Conservation (phyloP, 116 monocot genomes). For the Thalassia testudinum region DNA sequence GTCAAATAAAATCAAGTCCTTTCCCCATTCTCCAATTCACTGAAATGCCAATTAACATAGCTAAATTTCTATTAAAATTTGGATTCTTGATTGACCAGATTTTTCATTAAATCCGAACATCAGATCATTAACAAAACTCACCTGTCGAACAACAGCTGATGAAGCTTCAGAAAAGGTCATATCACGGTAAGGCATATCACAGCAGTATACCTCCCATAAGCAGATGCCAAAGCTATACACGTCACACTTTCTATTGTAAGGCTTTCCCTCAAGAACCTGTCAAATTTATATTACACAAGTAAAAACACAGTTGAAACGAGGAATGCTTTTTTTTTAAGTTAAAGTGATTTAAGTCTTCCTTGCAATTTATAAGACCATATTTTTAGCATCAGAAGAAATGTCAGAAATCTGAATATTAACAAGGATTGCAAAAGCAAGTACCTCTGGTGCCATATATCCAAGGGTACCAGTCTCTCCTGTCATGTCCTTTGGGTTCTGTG, state of each 20-base stretch:
- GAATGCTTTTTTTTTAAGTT: background rate
- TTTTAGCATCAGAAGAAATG: background rate
- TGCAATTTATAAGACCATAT: too few species aligned
- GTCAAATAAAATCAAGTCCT: too few species aligned
- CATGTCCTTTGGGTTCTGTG: slow-evolving; percentile 88
- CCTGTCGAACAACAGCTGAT: slow-evolving; percentile 76
- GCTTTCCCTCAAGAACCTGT: slow-evolving; percentile 83
- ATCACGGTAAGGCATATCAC: slow-evolving; percentile 84
- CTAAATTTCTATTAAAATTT: too few species aligned
- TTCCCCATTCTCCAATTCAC: too few species aligned
- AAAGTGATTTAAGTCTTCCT: background rate
- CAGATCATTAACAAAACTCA: slow-evolving; percentile 4
- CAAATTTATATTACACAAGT: background rate
- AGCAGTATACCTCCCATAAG: slow-evolving; percentile 91
- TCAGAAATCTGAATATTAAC: background rate
- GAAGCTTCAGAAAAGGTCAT: slow-evolving; percentile 75
- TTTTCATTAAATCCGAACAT: background rate
- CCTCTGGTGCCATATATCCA: slow-evolving; percentile 96
- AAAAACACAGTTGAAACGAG: background rate
- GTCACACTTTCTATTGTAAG: slow-evolving; percentile 82
- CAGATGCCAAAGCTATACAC: slow-evolving; percentile 94
- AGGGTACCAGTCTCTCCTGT: slow-evolving; percentile 89
- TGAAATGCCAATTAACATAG: too few species aligned
- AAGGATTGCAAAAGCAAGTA: slow-evolving; percentile 1
- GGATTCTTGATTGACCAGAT: too few species aligned